Percentiles rank a stretch among this genome's conserved stretches.
Conservation (phyloP, 2,329 filamentous ascomycete species). For the Stemphylium vesicarium region DNA sequence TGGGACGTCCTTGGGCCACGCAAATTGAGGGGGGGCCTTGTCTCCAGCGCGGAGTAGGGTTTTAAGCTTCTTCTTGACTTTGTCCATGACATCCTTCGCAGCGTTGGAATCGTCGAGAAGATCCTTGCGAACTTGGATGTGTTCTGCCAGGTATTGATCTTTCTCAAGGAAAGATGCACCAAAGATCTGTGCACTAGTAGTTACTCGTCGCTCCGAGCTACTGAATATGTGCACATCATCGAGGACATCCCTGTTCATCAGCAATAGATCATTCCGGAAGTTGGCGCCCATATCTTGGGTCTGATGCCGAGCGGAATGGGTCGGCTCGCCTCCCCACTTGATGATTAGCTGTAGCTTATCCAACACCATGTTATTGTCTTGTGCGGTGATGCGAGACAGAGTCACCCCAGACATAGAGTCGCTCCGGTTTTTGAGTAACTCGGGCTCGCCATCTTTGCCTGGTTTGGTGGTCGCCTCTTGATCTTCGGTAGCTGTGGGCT, state of each 20-base stretch:
- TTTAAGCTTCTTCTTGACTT: conserved; percentile 99
- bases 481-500: conserved; percentile 24
- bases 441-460: conserved; percentile 21
- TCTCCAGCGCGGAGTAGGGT: conserved; percentile 89
- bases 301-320: conserved; percentile 95
- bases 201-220: conserved; percentile 92
- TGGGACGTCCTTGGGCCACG: conserved; percentile 94
- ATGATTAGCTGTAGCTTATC: conserved; percentile 98
- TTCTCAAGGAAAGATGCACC: conserved; percentile 85
- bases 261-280: conserved; percentile 90
- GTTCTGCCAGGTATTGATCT: conserved; percentile 83
- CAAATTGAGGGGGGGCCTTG: conserved; percentile 91
- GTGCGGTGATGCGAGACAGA: conserved; percentile 91
- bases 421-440: conserved; percentile 54
- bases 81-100: conserved; percentile 99
- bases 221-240: conserved; percentile 95
- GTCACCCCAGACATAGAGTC: conserved; percentile 90
- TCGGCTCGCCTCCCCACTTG: conserved; percentile 98
- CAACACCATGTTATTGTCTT: conserved; percentile 88
- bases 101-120: conserved; percentile 96
- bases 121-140: conserved; percentile 91
- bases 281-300: conserved; percentile 93
- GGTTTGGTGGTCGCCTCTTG: conserved; percentile 30
- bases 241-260: conserved; percentile 90
- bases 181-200: conserved; percentile 96